A percentile compares a stretch with the other conserved stretches of the same genome.
These are phyloP conservation scores for Triglochin maritima DNA, from an alignment of 106 monocot species.

Conservation along the genomic window DNA sequence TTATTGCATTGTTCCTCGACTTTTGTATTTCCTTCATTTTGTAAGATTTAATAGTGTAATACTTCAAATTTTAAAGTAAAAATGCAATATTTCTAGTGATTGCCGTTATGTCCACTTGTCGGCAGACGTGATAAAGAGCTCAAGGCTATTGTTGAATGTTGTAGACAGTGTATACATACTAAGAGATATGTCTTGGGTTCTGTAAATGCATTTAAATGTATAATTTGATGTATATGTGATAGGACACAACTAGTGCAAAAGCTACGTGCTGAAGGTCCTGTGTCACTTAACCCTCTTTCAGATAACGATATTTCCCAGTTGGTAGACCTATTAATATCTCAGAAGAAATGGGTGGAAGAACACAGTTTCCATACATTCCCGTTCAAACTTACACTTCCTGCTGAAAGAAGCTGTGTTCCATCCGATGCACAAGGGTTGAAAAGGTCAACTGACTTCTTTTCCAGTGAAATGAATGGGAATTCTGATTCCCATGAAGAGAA, in stretches of 20 bases:
- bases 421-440: slow-evolving; percentile 15
- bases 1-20: not conserved
- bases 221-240: not conserved
- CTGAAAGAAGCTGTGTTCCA: slow-evolving; percentile 15
- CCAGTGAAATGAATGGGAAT: slow-evolving; percentile 7
- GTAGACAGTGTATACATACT: too few relatives aligned
- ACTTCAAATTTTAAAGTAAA: not conserved
- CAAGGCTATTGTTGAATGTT: too few relatives aligned
- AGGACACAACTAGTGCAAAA: slow-evolving; percentile 44
- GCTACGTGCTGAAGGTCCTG: slow-evolving; percentile 37
- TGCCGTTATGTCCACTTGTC: too few relatives aligned
- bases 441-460: slow-evolving; percentile 47
- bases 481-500: not conserved
- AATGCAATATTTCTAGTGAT: not conserved
- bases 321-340: slow-evolving; percentile 46
- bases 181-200: too few relatives aligned
- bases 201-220: too few relatives aligned
- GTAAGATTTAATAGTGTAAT: not conserved
- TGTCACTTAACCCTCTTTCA: slow-evolving; percentile 33
- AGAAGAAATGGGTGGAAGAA: slow-evolving; percentile 78
- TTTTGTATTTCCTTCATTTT: not conserved
- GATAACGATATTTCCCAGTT: slow-evolving; percentile 36
- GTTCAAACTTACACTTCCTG: slow-evolving; percentile 37
- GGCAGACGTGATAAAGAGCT: too few relatives aligned
- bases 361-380: slow-evolving; percentile 31